Conservation (phyloP, 108 stramenopile genomes). For the Asterionellopsis glacialis region DNA sequence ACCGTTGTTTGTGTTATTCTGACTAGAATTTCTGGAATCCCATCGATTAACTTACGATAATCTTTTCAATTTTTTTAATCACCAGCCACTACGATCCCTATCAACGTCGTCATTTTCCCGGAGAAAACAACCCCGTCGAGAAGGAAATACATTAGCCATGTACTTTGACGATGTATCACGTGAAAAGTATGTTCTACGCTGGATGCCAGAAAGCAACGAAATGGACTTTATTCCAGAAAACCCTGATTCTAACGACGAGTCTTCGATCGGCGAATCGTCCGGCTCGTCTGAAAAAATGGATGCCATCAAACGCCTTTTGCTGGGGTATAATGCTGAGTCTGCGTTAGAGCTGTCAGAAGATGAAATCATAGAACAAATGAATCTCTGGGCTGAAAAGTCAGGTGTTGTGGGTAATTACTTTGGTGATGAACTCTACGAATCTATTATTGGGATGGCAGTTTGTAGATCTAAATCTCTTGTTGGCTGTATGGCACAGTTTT, state of each 20-base stretch:
- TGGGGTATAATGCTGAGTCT: slow-evolving; percentile 4
- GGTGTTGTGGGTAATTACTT: neutral
- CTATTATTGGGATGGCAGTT: neutral
- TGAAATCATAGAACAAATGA: neutral
- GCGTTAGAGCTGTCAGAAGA: neutral
- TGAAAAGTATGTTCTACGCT: neutral
- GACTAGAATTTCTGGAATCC: no score
- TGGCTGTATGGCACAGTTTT: slow-evolving; percentile 2
- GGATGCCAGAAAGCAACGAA: neutral
- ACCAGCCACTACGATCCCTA: no score
- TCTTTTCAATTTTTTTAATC: no score
- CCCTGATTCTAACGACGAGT: neutral
- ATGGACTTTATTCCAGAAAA: neutral
- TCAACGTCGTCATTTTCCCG: no score
- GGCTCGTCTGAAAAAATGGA: neutral
- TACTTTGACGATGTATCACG: neutral
- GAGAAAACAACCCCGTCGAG: no score
- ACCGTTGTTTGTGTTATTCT: no score
- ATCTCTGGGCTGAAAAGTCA: neutral
- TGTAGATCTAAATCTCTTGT: neutral
- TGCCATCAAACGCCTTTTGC: neutral
- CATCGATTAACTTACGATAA: no score
- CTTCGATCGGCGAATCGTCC: neutral
- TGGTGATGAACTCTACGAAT: slow-evolving; percentile 5
- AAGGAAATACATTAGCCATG: neutral